These are phyloP conservation scores for Leccinum ponderosum DNA, from an alignment of 1,284 basidiomycete genomes.

Conservation along the genomic window DNA sequence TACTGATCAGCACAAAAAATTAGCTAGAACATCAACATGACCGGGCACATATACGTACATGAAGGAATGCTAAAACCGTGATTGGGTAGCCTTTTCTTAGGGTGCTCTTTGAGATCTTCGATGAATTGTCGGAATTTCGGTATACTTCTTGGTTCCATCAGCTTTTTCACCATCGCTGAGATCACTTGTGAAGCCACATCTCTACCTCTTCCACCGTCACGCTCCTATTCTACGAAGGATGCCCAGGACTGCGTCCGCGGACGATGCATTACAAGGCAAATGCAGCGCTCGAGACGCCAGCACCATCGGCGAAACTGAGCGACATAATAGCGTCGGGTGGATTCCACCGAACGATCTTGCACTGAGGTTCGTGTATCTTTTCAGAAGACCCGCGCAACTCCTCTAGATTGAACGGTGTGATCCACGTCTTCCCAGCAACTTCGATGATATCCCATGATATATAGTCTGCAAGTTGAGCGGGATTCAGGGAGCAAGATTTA, in stretches of 20 bases:
- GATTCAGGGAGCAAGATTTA: slow-evolving; percentile 50
- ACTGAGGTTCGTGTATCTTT: slow-evolving; percentile 62
- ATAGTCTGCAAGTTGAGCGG: slow-evolving; percentile 42
- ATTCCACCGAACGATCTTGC: slow-evolving; percentile 75
- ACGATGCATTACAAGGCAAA: slow-evolving; percentile 19
- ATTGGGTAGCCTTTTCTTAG: slow-evolving; percentile 96
- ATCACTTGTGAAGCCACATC: slow-evolving; percentile 70
- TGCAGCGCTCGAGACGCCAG: slow-evolving; percentile 44
- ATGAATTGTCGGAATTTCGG: slow-evolving; percentile 86
- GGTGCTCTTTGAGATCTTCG: slow-evolving; percentile 91
- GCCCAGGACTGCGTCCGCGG: slow-evolving; percentile 5
- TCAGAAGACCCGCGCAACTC: slow-evolving; percentile 40
- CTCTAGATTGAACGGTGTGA: slow-evolving; percentile 46
- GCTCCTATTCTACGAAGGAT: slow-evolving; percentile 14
- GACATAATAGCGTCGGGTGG: slow-evolving; percentile 66
- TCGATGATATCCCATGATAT: slow-evolving; percentile 68
- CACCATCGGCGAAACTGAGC: slow-evolving; percentile 71
- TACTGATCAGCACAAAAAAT: slow-evolving; percentile 31
- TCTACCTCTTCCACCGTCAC: slow-evolving; percentile 18
- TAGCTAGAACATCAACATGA: slow-evolving; percentile 6
- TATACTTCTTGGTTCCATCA: slow-evolving; percentile 66
- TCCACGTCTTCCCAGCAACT: slow-evolving; percentile 51
- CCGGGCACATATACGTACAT: slow-evolving; percentile 52
- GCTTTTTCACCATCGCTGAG: slow-evolving; percentile 62
- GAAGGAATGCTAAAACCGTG: slow-evolving; percentile 76